Percentiles rank a stretch among this genome's conserved stretches.
Evolutionary conservation across 169 alveolate genomes (phyloP).

Genomic region (Plasmodium falciparum): DNA sequence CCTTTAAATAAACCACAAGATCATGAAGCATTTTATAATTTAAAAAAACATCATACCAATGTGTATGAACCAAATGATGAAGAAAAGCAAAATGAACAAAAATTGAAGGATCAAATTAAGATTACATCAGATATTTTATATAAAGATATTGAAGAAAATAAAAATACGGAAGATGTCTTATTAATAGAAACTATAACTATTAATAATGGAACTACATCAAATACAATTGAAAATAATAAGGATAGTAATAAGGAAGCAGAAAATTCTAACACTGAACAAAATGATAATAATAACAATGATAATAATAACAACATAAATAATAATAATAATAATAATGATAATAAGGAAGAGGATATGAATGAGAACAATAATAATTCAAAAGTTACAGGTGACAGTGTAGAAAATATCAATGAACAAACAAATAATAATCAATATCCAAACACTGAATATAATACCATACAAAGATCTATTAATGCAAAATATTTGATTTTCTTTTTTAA

Average conservation of each 20-base stretch:
- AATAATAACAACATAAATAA: background rate
- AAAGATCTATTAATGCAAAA: slow-evolving; percentile 35
- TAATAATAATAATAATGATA: background rate
- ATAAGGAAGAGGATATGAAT: background rate
- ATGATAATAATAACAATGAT: background rate
- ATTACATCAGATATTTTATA: slow-evolving; percentile 3
- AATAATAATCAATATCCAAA: background rate
- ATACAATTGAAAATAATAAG: too few species aligned
- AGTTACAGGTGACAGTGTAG: background rate
- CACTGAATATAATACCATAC: background rate
- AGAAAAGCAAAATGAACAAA: background rate
- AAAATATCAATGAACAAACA: background rate
- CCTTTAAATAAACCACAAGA: slow-evolving; percentile 32
- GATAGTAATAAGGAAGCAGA: too few species aligned
- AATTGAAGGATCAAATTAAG: slow-evolving; percentile 6
- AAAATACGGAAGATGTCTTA: background rate
- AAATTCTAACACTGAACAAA: too few species aligned
- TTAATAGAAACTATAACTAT: background rate
- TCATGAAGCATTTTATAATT: slow-evolving; percentile 44
- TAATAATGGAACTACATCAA: background rate
- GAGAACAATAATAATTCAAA: background rate
- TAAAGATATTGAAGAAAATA: background rate
- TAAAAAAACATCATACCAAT: slow-evolving; percentile 5
- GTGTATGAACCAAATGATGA: slow-evolving; percentile 4
- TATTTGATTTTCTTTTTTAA: slow-evolving; percentile 55